phyloP scores from a whole-genome alignment of 2,329 filamentous ascomycete species.

The Cryphonectria japonica region DNA sequence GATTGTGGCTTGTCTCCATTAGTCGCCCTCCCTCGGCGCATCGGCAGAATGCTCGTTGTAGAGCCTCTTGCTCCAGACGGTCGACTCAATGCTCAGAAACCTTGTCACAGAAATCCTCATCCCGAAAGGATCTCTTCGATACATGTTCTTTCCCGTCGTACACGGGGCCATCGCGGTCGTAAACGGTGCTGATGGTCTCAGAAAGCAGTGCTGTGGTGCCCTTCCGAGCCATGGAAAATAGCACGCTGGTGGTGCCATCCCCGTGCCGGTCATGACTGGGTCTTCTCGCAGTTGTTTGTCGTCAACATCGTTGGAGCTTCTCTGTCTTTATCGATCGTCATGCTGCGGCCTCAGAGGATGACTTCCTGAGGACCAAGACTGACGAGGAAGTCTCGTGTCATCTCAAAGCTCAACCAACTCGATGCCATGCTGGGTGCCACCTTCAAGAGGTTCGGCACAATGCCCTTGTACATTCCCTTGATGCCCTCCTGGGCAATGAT shows the following conservation, averaged over 20 bases:
- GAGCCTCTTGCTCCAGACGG: not conserved
- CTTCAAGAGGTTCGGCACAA: constrained; percentile 92
- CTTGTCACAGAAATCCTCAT: not conserved
- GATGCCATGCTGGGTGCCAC: constrained; percentile 98
- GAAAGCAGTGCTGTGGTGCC: not conserved
- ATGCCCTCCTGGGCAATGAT: constrained; percentile 86
- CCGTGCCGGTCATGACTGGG: constrained; percentile 1
- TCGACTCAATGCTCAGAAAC: not conserved
- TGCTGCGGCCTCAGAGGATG: constrained; percentile 33
- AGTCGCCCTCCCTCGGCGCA: not conserved
- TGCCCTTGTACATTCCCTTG: constrained; percentile 90
- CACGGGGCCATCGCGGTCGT: not conserved
- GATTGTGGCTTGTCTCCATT: not conserved
- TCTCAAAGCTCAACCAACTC: constrained; percentile 96
- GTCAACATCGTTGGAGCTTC: too few relatives aligned
- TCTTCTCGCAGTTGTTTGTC: not conserved
- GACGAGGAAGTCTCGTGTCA: constrained; percentile 86
- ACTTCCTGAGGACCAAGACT: constrained; percentile 53
- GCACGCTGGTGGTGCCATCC: not conserved
- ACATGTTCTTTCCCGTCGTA: not conserved
- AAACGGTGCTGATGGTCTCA: not conserved
- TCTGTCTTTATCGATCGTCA: not conserved
- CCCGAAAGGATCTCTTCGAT: not conserved
- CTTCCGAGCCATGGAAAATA: not conserved
- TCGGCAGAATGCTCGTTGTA: not conserved